phyloP scores from a whole-genome alignment of 805 yeast genomes.

The Ogataea trehaloabstinens region DNA sequence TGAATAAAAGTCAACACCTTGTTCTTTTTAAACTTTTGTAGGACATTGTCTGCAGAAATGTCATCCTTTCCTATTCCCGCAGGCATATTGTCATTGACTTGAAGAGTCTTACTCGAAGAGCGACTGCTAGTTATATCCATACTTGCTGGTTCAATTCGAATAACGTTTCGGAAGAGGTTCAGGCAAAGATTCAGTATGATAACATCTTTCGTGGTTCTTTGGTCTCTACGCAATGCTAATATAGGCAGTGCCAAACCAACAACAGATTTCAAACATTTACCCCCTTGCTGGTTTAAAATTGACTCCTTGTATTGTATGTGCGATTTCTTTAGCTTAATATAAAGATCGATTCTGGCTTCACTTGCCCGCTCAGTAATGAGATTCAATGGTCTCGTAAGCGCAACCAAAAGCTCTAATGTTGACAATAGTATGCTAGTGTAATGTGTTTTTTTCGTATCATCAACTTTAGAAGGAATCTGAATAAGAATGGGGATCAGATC shows the following conservation, averaged over 20 bases:
- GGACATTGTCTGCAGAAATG: conserved; percentile 57
- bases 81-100: conserved; percentile 47
- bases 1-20: conserved; percentile 70
- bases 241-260: conserved; percentile 67
- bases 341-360: conserved; percentile 53
- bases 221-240: conserved; percentile 45
- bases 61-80: conserved; percentile 60
- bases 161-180: conserved; percentile 72
- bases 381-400: conserved; percentile 82
- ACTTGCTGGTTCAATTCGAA: conserved; percentile 71
- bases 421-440: conserved; percentile 66
- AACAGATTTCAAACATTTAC: conserved; percentile 65
- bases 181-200: conserved; percentile 70
- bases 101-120: conserved; percentile 28
- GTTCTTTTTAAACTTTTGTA: conserved; percentile 61
- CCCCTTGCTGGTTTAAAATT: conserved; percentile 55
- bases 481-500: conserved; percentile 75
- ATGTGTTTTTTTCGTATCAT: conserved; percentile 34
- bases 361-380: conserved; percentile 57
- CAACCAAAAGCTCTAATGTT: conserved; percentile 75
- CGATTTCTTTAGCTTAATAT: conserved; percentile 58
- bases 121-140: conserved; percentile 45
- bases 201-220: conserved; percentile 69
- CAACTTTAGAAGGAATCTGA: conserved; percentile 48
- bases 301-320: conserved; percentile 72